Evolutionary conservation across 495 filamentous ascomycete genomes (phyloP), one percentile per base, ranked within the genome.

Genomic region (Bombardia bombarda): DNA sequence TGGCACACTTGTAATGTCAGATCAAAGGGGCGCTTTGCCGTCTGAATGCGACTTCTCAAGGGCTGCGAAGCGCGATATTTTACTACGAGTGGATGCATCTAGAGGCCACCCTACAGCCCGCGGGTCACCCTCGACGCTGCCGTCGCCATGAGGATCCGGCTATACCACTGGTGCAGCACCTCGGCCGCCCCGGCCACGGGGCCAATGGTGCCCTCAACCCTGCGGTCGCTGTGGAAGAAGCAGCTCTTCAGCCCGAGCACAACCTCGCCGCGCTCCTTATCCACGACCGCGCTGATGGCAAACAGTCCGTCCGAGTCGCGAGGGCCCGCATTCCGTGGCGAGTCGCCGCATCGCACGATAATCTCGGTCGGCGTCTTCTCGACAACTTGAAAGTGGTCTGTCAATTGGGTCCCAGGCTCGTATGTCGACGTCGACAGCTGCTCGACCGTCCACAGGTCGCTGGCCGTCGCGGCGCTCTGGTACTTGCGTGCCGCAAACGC

Each of bases 351-450:
- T 14, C 84, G 76, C 22, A 86, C 72, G 5, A 74, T 57, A 33
- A 86, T 81, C 22, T 68, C 65, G 20, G 73, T 73, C 7, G 75
- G 66, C 14, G 71, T 76, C 58, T 83, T 81, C 45, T 78, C 75
- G 2, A 88, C 61, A 0, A 88, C 82, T 59, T 88, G 80, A 58
- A 88, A 87, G 61, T 88, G 83, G 55, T 88, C 83, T 20, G 79
- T 83, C 51, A 86, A 74, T 22, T 74, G 57, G 17, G 82, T 82
- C 20, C 82, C 82, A 28, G 72, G 61, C 20, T 79, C 70, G 57
- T 83, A 88, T 25, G 46, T 65, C 22, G 67, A 74, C 14, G 51
- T 37, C 17, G 67, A 52, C 1, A 88, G 68, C 28, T 80, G 74
- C 6, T 66, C 55, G 18, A 56, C 63, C 4, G 68, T 64, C 84